Conservation (phyloP, 1,284 basidiomycete species). For the Paramarasmius palmivorus region DNA sequence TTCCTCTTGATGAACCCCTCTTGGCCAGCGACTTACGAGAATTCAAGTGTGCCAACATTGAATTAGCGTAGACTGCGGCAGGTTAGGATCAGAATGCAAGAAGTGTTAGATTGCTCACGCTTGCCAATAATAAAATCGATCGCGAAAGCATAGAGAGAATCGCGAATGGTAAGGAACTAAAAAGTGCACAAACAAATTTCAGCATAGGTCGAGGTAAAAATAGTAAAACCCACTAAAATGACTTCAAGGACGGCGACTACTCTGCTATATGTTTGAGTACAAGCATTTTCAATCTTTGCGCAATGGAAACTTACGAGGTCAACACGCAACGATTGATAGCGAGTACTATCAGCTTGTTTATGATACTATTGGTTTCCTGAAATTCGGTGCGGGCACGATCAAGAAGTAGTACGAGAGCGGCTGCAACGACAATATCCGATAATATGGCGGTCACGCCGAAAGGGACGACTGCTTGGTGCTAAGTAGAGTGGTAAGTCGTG, state of each 20-base stretch:
- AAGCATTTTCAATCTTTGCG: background rate
- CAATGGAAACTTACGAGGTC: slow-evolving; percentile 38
- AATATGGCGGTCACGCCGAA: slow-evolving; percentile 39
- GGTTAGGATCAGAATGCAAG: background rate
- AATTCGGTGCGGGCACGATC: slow-evolving; percentile 35
- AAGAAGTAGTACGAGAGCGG: slow-evolving; percentile 38
- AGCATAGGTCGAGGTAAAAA: background rate
- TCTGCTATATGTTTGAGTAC: slow-evolving; percentile 21
- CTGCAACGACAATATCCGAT: slow-evolving; percentile 42
- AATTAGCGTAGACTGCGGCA: slow-evolving; percentile 43
- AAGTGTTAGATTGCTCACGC: slow-evolving; percentile 26
- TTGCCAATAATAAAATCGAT: slow-evolving; percentile 51
- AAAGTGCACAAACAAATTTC: background rate
- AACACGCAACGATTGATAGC: slow-evolving; percentile 47
- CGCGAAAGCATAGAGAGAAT: slow-evolving; percentile 42
- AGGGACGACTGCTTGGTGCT: slow-evolving; percentile 35
- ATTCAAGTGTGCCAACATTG: slow-evolving; percentile 43
- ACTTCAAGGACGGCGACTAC: slow-evolving; percentile 41
- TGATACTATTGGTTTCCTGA: slow-evolving; percentile 39
- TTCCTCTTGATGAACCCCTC: slow-evolving; percentile 15
- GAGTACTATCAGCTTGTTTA: slow-evolving; percentile 42
- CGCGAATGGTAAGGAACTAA: slow-evolving; percentile 37
- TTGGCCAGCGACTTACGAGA: slow-evolving; percentile 35
- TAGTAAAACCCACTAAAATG: slow-evolving; percentile 30
- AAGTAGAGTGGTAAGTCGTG: background rate